Conservation (phyloP, 352 stramenopile species). For the Globisporangium carolinianum region DNA sequence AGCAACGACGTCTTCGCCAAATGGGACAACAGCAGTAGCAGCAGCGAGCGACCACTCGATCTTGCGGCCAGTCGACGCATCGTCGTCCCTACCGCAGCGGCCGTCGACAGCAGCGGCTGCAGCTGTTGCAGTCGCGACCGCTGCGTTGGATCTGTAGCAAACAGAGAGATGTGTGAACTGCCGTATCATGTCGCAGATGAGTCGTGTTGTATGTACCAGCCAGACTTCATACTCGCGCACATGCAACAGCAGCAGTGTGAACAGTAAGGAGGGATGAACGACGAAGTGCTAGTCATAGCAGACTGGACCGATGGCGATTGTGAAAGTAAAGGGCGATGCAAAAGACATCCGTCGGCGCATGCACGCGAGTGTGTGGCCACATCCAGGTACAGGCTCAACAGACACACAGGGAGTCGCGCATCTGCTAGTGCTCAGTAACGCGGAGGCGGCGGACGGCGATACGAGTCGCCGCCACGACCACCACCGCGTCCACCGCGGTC, state of each 20-base stretch:
- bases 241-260: no score
- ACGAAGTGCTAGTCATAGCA: no score
- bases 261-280: no score
- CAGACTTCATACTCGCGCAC: no score
- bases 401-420: not conserved
- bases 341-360: not conserved
- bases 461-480: slow-evolving; percentile 11
- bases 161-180: no score
- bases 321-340: no score
- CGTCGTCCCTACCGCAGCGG: not conserved
- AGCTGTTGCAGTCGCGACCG: no score
- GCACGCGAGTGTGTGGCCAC: no score
- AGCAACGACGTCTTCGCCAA: not conserved
- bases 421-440: slow-evolving; percentile 13
- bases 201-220: not conserved
- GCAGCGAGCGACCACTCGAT: not conserved
- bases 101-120: not conserved
- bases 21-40: not conserved
- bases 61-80: not conserved
- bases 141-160: not conserved
- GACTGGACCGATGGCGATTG: no score
- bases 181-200: no score
- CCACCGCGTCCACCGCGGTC: not conserved
- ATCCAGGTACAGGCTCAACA: not conserved
- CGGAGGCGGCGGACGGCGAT: slow-evolving; percentile 12